phyloP scores from a whole-genome alignment of 768 basidiomycete species.

The Cystobasidiopsis lactophilus region DNA sequence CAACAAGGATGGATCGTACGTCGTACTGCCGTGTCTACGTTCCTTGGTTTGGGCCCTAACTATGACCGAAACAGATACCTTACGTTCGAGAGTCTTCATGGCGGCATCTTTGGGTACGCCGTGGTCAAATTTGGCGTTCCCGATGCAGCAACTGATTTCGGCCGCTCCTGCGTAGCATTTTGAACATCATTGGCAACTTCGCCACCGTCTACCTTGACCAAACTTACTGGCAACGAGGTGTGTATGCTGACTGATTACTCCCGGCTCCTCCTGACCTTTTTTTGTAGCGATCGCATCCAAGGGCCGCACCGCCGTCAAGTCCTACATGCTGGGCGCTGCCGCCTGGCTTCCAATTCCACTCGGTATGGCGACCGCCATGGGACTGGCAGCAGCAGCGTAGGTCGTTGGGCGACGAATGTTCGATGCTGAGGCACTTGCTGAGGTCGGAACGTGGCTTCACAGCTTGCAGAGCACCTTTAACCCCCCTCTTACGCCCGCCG shows the following conservation, averaged over 20 bases:
- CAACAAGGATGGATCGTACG: conserved; percentile 69
- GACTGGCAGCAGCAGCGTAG: conserved; percentile 73
- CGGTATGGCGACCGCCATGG: conserved; percentile 59
- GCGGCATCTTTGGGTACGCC: neutral
- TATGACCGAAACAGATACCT: too few species aligned
- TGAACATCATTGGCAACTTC: conserved; percentile 32
- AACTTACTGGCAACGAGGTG: conserved; percentile 42
- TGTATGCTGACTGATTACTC: neutral
- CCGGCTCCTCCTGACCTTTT: neutral
- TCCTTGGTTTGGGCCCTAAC: too few species aligned
- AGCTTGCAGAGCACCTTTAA: too few species aligned
- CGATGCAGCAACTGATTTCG: too few species aligned
- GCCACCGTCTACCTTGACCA: conserved; percentile 29
- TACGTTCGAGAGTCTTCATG: too few species aligned
- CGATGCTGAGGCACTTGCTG: too few species aligned
- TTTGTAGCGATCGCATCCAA: conserved; percentile 72
- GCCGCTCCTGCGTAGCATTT: conserved; percentile 32
- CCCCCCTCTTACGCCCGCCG: conserved; percentile 30
- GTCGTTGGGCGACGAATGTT: too few species aligned
- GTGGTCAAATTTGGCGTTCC: too few species aligned
- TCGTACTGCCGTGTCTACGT: too few species aligned
- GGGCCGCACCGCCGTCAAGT: conserved; percentile 68
- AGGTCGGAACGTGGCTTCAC: conserved; percentile 23
- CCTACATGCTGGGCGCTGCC: conserved; percentile 67
- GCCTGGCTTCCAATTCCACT: conserved; percentile 84